A percentile compares a stretch with the other conserved stretches of the same genome.
phyloP scores from a whole-genome alignment of 2,329 filamentous ascomycete genomes.

The Fusarium sp. region DNA sequence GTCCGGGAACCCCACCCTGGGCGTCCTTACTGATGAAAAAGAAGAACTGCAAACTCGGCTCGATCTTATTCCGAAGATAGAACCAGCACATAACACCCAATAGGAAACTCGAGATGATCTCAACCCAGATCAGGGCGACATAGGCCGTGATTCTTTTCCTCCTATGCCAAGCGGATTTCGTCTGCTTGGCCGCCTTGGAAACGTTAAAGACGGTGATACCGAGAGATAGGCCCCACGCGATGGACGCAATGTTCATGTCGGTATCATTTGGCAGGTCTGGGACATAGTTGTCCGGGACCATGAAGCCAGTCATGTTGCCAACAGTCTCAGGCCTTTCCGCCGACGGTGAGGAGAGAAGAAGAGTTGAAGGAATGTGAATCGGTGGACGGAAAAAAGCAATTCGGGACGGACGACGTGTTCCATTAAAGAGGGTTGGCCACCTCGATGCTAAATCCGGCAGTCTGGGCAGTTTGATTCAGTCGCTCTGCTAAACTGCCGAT shows the following conservation, averaged over 20 bases:
- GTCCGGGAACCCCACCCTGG: fast-evolving
- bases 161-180: constrained; percentile 25
- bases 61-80: constrained; percentile 35
- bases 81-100: constrained; percentile 43
- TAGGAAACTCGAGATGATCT: constrained; percentile 43
- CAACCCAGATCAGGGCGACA: constrained; percentile 35
- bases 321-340: neutral
- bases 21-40: constrained; percentile 44
- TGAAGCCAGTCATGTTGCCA: constrained; percentile 38
- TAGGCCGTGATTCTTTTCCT: constrained; percentile 41
- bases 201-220: constrained; percentile 41
- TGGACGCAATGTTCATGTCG: constrained; percentile 45
- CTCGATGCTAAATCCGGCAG: neutral
- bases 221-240: constrained; percentile 44
- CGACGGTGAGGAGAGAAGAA: neutral
- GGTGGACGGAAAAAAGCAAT: neutral
- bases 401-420: neutral
- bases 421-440: neutral
- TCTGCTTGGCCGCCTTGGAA: constrained; percentile 39
- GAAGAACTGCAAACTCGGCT: constrained; percentile 48
- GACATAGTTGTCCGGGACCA: constrained; percentile 37
- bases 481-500: constrained; percentile 1
- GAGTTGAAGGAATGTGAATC: neutral
- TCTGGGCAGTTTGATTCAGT: neutral
- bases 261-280: constrained; percentile 32